Evolutionary conservation across 2,329 filamentous ascomycete species (phyloP), one percentile per base, ranked within the genome.

Genomic region (Paraphoma sp.): DNA sequence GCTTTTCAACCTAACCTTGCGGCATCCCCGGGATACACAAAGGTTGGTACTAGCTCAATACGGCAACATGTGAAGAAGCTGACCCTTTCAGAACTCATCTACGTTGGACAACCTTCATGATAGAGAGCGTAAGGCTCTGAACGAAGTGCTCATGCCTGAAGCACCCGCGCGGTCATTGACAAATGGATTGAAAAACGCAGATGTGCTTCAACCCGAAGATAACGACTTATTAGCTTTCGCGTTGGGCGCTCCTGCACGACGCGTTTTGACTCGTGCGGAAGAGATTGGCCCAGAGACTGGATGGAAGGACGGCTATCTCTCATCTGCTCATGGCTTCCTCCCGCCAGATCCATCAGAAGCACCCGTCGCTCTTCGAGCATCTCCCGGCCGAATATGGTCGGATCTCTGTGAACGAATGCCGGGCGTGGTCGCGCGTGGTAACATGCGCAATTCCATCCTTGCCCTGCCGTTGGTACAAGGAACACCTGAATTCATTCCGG

Each of bases 381-480:
- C 81, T 0, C 81, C 82, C 0, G 82, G 83, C 0, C 75, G 82
- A 11, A 78, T 84, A 18, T 85, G 83, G 83, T 81, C 80, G 1
- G 82, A 84, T 57, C 73, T 84, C 0, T 83, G 80, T 54, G 82
- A 84, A 65, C 74, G 82, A 0, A 84, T 84, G 79, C 82, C 82
- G 0, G 83, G 82, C 0, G 82, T 81, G 41, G 79, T 82, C 0
- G 77, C 81, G 0, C 68, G 82, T 48, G 82, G 83, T 0, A 77
- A 80, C n/a, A 80, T 83, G 0, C 70, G 82, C 29, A 81, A 83
- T 45, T 80, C 81, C 0, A 75, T 84, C 1, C 80, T 80, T 1
- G 76, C 81, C 0, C 61, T 85, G 0, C 81, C 82, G 0, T 58
- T 83, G 3, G 76, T 85, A 3, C 74, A 82, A 51, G 83, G 81